Base-by-base conservation (phyloP, 2,329 filamentous ascomycete species). In the Pyrenophora seminiperda region DNA sequence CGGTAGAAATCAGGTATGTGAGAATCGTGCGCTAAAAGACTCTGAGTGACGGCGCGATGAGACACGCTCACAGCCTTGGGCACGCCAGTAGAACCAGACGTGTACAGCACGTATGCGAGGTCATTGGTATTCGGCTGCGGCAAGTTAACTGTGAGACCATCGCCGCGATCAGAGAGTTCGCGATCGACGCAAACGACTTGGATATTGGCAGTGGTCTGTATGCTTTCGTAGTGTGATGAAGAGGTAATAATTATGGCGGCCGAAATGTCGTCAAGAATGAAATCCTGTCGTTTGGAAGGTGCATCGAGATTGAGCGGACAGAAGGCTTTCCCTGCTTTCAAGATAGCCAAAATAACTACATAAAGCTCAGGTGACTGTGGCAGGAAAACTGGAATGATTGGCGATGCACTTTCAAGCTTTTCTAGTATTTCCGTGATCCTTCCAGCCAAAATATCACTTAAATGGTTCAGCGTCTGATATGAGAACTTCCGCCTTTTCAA, bases 101-200 rank as follows among this genome's bases (percentile, higher is more conserved):
- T 96, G 70, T 96, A 97, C 85, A 96, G 91, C 51, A 96, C 83
- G 76, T 97, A 97, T 18, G 92, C 91, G 18, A 92, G 70, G 52
- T 81, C 57, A 22, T 57, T 39, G 34, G 50, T 42, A 13, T 62
- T 19, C 70, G 72, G 2, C 43, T 38, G 0, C 9, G 49, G 54
- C 33, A 51, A 18, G 3, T 33, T 36, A 20, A 20, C 7, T 30
- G 7, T 14, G 7, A 36, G 13, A 10, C 18, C 7, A 7, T 40
- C 22, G 76, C 76, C 20, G 15, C 33, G 24, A 19, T 54, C 46
- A 22, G 47, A 34, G 61, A 75, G 11, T 68, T 67, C 15, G 63
- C 65, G 59, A 57, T 82, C 77, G 30, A 77, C 70, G 32, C 73
- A 46, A n/a, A 83, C 59, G 24, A 78, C 47, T 34, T 59, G 69